Base-by-base conservation (phyloP, 2,329 filamentous ascomycete genomes). In the Coniella vitis region DNA sequence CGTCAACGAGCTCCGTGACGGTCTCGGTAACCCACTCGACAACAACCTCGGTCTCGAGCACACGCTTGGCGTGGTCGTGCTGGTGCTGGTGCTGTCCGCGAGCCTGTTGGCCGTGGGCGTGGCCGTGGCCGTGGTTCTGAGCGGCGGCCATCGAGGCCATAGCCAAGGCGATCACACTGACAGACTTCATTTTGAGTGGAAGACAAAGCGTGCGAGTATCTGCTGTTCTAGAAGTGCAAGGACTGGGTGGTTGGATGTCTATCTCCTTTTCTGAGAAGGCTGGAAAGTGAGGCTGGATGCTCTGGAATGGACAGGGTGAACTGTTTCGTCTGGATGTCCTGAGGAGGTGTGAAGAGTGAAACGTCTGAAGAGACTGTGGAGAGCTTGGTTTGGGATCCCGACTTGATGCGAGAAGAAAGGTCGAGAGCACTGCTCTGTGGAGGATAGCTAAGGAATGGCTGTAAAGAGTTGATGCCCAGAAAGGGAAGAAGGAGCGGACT, bases 21-120 rank as follows among this genome's bases (percentile, higher is more conserved):
- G 68, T 70, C 56, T 74, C 69, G 7, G 71, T 76, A 56, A 77
- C 73, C 67, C 72, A 77, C 58, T 71, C 71, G 7, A 66, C 70
- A 16, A 64, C 66, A 63, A 64, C 68, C 39, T 66, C 62, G 37
- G 72, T 75, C 55, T 75, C 68, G 13, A 76, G 50, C 17, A 61
- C 69, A 44, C 70, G 68, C 62, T 72, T 72, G 42, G 65, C 57
- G 49, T 63, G 59, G 43, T 54, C 60, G 53, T 69, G 67, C 52
- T 64, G 63, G 55, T 68, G 62, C 51, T 68, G 67, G 50, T 66
- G 65, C 31, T 48, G 51, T 17, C 44, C 51, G 51, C 63, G 67
- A 56, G 62, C 61, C 47, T 60, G 60, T n/a, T n/a, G n/a, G n/a
- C n/a, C n/a, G 43, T 62, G 60, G 41, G 54, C 55, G 53, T 63